Conservation (phyloP, 352 stramenopile genomes). For the Pseudoperonospora humuli region DNA sequence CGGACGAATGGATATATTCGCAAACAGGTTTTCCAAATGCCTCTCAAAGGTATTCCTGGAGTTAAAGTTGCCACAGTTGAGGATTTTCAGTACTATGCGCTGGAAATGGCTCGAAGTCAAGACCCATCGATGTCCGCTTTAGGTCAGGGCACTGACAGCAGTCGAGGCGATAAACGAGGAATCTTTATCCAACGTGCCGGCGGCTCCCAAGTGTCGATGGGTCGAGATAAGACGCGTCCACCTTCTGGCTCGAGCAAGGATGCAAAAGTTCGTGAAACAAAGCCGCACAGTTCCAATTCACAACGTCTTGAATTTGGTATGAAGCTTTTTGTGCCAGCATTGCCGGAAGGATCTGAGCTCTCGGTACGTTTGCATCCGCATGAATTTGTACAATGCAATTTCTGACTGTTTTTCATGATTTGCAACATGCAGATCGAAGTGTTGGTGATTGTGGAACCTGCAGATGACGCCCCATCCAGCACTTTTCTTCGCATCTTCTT, state of each 20-base stretch:
- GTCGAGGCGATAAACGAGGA: conserved; percentile 13
- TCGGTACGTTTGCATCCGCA: conserved; percentile 29
- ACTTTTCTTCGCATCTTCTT: conserved; percentile 41
- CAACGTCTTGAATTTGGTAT: conserved; percentile 55
- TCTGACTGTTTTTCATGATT: background rate
- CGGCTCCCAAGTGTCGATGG: conserved; percentile 7
- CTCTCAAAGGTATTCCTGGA: conserved; percentile 34
- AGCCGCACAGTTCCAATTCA: conserved; percentile 1
- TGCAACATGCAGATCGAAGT: conserved; percentile 31
- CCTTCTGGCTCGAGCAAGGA: conserved; percentile 16
- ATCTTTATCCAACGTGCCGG: conserved; percentile 4
- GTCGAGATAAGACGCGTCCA: conserved; percentile 18
- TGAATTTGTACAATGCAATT: background rate
- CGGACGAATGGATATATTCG: conserved; percentile 28
- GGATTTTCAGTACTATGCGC: conserved; percentile 55
- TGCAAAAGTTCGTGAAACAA: conserved; percentile 9
- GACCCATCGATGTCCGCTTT: background rate
- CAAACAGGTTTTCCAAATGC: conserved; percentile 56
- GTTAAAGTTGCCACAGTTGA: conserved; percentile 40
- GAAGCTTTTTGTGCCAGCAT: conserved; percentile 45
- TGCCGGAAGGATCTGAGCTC: conserved; percentile 47
- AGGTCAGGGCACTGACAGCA: conserved; percentile 3
- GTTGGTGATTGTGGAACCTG: conserved; percentile 31
- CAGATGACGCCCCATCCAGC: conserved; percentile 18
- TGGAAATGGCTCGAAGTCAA: conserved; percentile 18